Evolutionary conservation across 2,329 filamentous ascomycete species (phyloP), one percentile per base, ranked within the genome.

Genomic region (Aspergillus chevalieri): DNA sequence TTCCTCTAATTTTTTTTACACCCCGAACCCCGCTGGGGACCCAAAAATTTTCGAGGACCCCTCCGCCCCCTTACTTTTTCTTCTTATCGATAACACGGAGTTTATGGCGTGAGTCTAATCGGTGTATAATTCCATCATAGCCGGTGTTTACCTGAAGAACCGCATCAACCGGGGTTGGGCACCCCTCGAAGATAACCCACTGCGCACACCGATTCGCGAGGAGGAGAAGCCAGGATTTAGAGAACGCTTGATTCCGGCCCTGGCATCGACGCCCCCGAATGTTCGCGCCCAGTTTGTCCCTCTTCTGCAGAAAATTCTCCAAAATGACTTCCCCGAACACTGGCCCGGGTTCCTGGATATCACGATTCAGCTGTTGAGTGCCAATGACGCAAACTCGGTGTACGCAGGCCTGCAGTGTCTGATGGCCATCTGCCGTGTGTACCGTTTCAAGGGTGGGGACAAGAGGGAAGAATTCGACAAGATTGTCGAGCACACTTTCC

Each of bases 141-240:
- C 90, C 65, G 91, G 92, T 66, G 89, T 98, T 62, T 98, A 97
- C 74, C 83, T 97, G 69, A 98, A 98, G 77, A 97, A 98, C 75
- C 87, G 91, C 67, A 87, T 97, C 69, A 92, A 87, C 70, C 87
- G 91, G 67, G 90, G 89, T 63, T 98, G 93, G 93, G 81, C 85
- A 49, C 83, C 82, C 55, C 78, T 80, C 64, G 88, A 94, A 57
- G 86, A 92, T 57, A 84, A 80, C 65, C 81, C 84, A 55, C 80
- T 82, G 63, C 84, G 86, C 61, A 83, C 82, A 61, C 76, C 85
- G 60, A 93, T 95, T 72, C 80, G 87, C 61, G 92, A 97, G 66
- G 84, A 87, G 53, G 93, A 96, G 72, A 96, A 96, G 75, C 78
- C 82, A 49, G 82, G 87, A 59, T 89, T 97, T 67, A 83, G 91